Evolutionary conservation across 768 basidiomycete genomes (phyloP).

Genomic region (Phanerochaete carnosa): DNA sequence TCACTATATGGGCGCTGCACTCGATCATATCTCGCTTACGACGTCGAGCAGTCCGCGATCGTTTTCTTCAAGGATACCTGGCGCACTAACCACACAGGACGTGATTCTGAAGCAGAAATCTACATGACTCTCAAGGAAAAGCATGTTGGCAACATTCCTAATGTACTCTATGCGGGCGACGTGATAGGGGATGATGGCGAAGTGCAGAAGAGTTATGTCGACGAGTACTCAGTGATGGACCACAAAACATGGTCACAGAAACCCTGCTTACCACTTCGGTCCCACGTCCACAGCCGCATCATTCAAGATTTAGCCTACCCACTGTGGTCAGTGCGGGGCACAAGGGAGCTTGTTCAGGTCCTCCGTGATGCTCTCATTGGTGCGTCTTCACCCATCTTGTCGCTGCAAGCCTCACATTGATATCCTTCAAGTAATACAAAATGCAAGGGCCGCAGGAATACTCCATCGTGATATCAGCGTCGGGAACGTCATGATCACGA

Average conservation of each 20-base stretch:
- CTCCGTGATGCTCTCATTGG: slow-evolving; percentile 5
- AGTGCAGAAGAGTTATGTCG: not conserved
- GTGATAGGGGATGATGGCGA: not conserved
- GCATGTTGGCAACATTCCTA: not conserved
- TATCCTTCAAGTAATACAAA: not conserved
- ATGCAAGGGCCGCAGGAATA: not conserved
- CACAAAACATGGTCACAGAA: too few species aligned
- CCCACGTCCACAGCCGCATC: slow-evolving; percentile 5
- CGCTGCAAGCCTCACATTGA: not conserved
- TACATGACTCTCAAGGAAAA: not conserved
- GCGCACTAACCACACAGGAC: not conserved
- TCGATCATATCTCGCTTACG: not conserved
- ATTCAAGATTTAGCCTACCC: slow-evolving; percentile 10
- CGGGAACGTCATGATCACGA: slow-evolving; percentile 8
- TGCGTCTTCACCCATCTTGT: not conserved
- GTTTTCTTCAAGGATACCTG: slow-evolving; percentile 6
- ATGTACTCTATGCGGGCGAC: not conserved
- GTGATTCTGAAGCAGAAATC: not conserved
- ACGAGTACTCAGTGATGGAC: not conserved
- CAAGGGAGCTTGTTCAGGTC: slow-evolving; percentile 1
- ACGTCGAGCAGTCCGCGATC: not conserved
- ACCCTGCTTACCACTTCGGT: not conserved
- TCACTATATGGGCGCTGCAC: not conserved
- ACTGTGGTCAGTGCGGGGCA: not conserved
- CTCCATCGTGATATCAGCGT: slow-evolving; percentile 12